Evolutionary conservation across 805 yeast genomes (phyloP).

Genomic region (Cyberlindnera xylosilytica): DNA sequence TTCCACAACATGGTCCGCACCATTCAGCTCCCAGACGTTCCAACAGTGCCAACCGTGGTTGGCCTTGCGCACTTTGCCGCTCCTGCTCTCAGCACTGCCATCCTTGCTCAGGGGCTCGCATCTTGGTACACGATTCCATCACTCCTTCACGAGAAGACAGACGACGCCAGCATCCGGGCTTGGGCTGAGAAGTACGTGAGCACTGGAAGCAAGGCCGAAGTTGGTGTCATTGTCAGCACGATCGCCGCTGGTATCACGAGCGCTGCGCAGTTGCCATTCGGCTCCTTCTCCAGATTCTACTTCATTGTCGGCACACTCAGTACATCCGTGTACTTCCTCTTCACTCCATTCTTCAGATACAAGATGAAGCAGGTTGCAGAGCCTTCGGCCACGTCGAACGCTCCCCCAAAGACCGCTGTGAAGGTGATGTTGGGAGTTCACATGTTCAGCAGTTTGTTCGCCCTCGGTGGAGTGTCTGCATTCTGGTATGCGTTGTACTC

Average conservation of each 20-base stretch:
- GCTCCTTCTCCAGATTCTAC: constrained; percentile 18
- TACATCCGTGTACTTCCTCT: constrained; percentile 12
- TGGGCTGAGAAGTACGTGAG: constrained; percentile 16
- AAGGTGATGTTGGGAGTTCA: constrained; percentile 14
- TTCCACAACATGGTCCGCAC: constrained; percentile 7
- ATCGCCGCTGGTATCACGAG: constrained; percentile 16
- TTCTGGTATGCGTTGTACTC: constrained; percentile 18
- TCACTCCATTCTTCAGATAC: constrained; percentile 18
- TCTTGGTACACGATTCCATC: constrained; percentile 21
- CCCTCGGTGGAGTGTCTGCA: constrained; percentile 13
- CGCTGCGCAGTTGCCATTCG: constrained; percentile 14
- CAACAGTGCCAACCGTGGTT: background rate
- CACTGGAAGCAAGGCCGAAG: constrained; percentile 10
- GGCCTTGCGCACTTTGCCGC: constrained; percentile 15
- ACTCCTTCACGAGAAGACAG: constrained; percentile 13
- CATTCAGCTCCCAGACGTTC: constrained; percentile 9
- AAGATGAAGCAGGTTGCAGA: constrained; percentile 13
- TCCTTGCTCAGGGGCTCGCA: constrained; percentile 14
- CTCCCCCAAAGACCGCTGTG: constrained; percentile 16
- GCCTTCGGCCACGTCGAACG: constrained; percentile 1
- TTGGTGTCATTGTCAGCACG: constrained; percentile 12
- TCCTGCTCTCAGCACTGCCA: constrained; percentile 15
- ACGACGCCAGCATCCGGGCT: constrained; percentile 12
- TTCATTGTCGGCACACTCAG: constrained; percentile 18
- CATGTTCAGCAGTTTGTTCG: constrained; percentile 15